Percentiles rank a stretch among this genome's conserved stretches.
These are phyloP conservation scores for Tetracladium maxilliforme DNA, from an alignment of 2,329 filamentous ascomycete species.

Conservation along the genomic window DNA sequence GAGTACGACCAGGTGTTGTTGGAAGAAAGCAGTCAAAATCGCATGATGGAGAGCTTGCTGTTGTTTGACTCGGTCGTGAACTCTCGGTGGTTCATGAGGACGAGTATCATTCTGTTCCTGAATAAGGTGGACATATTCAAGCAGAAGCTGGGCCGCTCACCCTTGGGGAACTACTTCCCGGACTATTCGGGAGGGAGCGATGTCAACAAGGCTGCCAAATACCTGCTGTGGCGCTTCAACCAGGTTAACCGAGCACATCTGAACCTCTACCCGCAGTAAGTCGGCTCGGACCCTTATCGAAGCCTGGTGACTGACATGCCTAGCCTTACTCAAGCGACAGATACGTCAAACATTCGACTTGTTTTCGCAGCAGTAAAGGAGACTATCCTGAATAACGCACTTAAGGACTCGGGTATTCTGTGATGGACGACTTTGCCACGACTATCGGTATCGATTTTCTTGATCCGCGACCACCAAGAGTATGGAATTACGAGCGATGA, in stretches of 20 bases:
- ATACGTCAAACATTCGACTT: conserved; percentile 94
- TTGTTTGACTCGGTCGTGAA: conserved; percentile 98
- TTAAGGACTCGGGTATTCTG: conserved; percentile 95
- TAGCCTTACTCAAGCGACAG: conserved; percentile 94
- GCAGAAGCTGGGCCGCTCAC: conserved; percentile 79
- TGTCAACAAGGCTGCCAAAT: conserved; percentile 95
- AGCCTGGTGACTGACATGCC: conserved; percentile 7
- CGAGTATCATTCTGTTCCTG: conserved; percentile 94
- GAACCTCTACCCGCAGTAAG: conserved; percentile 95
- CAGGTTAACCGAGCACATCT: conserved; percentile 94
- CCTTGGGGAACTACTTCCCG: conserved; percentile 87
- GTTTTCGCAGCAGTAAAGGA: conserved; percentile 98
- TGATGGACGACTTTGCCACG: conserved; percentile 28
- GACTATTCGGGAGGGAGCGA: conserved; percentile 97
- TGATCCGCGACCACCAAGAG: too few relatives aligned
- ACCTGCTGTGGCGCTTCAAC: conserved; percentile 95
- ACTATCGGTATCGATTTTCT: too few relatives aligned
- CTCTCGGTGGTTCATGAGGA: conserved; percentile 97
- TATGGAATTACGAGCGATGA: too few relatives aligned
- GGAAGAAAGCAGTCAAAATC: conserved; percentile 98
- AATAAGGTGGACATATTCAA: conserved; percentile 99
- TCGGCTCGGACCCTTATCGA: conserved; percentile 9
- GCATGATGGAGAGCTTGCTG: conserved; percentile 97
- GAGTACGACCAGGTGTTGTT: conserved; percentile 96
- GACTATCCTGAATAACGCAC: conserved; percentile 93